Conservation (phyloP, 1,139 yeast genomes). For the Candida pseudocylindracea region DNA sequence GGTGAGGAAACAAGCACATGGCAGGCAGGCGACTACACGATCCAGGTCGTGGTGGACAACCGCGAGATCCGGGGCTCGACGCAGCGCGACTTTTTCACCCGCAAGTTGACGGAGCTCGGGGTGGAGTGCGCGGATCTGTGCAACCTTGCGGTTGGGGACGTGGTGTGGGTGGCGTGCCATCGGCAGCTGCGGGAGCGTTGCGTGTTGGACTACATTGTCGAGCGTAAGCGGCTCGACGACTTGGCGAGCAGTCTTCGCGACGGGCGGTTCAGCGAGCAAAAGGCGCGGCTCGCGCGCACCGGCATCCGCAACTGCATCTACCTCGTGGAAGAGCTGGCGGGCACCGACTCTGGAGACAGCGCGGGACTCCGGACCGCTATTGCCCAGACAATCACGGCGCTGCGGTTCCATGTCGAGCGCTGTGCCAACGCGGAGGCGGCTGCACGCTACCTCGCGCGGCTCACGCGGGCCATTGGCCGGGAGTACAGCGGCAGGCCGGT, state of each 20-base stretch:
- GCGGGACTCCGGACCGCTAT: slow-evolving; percentile 27
- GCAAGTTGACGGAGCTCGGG: slow-evolving; percentile 25
- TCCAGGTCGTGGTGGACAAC: slow-evolving; percentile 52
- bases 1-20: slow-evolving; percentile 8
- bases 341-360: slow-evolving; percentile 13
- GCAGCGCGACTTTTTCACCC: slow-evolving; percentile 43
- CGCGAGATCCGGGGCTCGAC: slow-evolving; percentile 47
- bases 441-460: slow-evolving; percentile 30
- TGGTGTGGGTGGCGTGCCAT: slow-evolving; percentile 70
- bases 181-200: slow-evolving; percentile 33
- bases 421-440: slow-evolving; percentile 64
- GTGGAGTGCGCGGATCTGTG: slow-evolving; percentile 25
- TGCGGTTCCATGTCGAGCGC: slow-evolving; percentile 44
- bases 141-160: slow-evolving; percentile 67
- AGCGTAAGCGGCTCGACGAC: slow-evolving; percentile 79
- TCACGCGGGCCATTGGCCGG: slow-evolving; percentile 26
- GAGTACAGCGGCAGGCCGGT: slow-evolving; percentile 10
- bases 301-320: slow-evolving; percentile 52
- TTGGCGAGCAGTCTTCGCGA: slow-evolving; percentile 64
- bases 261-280: slow-evolving; percentile 78
- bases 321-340: slow-evolving; percentile 56
- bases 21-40: slow-evolving; percentile 22
- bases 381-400: slow-evolving; percentile 44
- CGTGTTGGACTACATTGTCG: slow-evolving; percentile 61
- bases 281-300: slow-evolving; percentile 45